phyloP scores from a whole-genome alignment of 768 basidiomycete species.

The Lentinula detonsa region DNA sequence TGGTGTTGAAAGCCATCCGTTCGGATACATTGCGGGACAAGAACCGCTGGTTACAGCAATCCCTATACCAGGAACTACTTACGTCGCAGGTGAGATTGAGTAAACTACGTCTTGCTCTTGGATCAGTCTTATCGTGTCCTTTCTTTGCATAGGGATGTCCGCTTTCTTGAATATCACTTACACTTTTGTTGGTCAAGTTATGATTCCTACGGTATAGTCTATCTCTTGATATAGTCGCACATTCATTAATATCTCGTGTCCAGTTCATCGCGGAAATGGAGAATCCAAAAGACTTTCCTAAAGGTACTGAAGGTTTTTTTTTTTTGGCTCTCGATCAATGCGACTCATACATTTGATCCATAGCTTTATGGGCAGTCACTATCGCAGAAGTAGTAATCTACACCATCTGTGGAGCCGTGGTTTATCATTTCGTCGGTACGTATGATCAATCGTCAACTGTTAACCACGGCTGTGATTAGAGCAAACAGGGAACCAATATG shows the following conservation, averaged over 20 bases:
- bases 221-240: not conserved
- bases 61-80: slow-evolving; percentile 32
- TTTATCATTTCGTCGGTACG: slow-evolving; percentile 32
- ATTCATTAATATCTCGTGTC: not conserved
- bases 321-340: not conserved
- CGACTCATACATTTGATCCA: not conserved
- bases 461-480: not conserved
- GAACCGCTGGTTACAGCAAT: slow-evolving; percentile 30
- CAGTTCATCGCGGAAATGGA: slow-evolving; percentile 43
- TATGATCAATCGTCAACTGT: not conserved
- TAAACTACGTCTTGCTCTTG: not conserved
- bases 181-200: slow-evolving; percentile 39
- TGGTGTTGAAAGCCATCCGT: slow-evolving; percentile 34
- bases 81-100: slow-evolving; percentile 25
- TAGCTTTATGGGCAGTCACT: slow-evolving; percentile 37
- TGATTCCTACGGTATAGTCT: slow-evolving; percentile 28
- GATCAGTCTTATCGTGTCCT: not conserved
- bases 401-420: slow-evolving; percentile 35
- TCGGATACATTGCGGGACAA: slow-evolving; percentile 28
- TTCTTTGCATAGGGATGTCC: slow-evolving; percentile 27
- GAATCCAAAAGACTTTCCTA: slow-evolving; percentile 40
- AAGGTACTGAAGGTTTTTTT: slow-evolving; percentile 18
- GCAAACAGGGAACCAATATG: slow-evolving; percentile 31
- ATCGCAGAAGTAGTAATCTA: slow-evolving; percentile 36
- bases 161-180: slow-evolving; percentile 42